A percentile compares a stretch with the other conserved stretches of the same genome.
These are phyloP conservation scores for Pythium chondricola DNA, from an alignment of 352 stramenopile species.

Conservation along the genomic window DNA sequence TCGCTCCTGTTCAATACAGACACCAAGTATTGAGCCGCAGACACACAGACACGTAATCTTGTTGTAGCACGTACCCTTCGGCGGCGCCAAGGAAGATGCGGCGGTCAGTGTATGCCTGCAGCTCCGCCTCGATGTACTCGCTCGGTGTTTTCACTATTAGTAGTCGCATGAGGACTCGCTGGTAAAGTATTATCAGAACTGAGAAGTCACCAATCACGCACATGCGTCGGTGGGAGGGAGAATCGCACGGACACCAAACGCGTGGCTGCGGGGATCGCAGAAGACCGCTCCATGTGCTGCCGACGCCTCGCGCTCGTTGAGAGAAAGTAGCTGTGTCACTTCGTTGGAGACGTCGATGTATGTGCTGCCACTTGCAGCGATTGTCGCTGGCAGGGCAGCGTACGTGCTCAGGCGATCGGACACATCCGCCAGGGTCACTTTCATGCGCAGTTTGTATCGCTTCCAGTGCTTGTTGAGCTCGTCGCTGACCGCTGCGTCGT, in stretches of 20 bases:
- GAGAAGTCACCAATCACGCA: too few relatives aligned
- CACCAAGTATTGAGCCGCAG: background rate
- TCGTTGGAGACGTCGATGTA: conserved; percentile 13
- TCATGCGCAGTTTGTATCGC: conserved; percentile 86
- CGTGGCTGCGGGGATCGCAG: conserved; percentile 48
- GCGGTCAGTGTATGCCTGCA: conserved; percentile 47
- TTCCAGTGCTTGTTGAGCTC: conserved; percentile 80
- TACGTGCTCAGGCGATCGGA: conserved; percentile 43
- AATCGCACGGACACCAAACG: conserved; percentile 63
- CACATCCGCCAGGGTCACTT: conserved; percentile 65
- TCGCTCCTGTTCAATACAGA: conserved; percentile 35
- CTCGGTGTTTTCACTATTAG: conserved; percentile 50
- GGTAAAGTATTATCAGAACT: too few relatives aligned
- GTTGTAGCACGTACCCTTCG: conserved; percentile 50
- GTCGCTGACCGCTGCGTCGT: conserved; percentile 49
- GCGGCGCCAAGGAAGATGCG: conserved; percentile 60
- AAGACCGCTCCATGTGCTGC: conserved; percentile 37
- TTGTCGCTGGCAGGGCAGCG: conserved; percentile 37
- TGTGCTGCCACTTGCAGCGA: conserved; percentile 20
- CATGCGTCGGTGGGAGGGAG: conserved; percentile 26
- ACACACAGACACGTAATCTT: conserved; percentile 13
- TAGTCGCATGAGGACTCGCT: too few relatives aligned
- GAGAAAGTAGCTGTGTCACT: conserved; percentile 22
- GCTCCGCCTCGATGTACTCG: conserved; percentile 37
- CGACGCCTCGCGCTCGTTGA: conserved; percentile 28